Evolutionary conservation across 176 grass and related monocot genomes (phyloP).

Genomic region (Areca catechu): DNA sequence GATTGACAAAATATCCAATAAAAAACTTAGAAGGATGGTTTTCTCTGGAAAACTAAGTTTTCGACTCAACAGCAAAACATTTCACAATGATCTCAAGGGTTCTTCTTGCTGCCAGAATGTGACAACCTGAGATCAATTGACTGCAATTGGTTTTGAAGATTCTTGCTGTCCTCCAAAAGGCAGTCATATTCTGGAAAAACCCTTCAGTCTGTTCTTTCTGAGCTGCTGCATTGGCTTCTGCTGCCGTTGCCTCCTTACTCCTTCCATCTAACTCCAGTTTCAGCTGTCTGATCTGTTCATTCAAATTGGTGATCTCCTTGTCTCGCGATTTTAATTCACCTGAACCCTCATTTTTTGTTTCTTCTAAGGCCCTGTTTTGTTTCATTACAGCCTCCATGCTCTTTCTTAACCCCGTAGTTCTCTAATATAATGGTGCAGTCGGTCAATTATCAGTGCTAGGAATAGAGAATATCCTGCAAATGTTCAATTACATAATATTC

Average conservation of each 20-base stretch:
- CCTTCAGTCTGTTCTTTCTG: slow-evolving; percentile 66
- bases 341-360: slow-evolving; percentile 35
- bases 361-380: slow-evolving; percentile 51
- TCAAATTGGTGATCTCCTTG: slow-evolving; percentile 40
- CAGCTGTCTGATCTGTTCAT: slow-evolving; percentile 39
- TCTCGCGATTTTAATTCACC: slow-evolving; percentile 39
- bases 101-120: slow-evolving; percentile 58
- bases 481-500: not conserved
- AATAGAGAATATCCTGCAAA: slow-evolving; percentile 71
- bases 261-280: slow-evolving; percentile 36
- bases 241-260: slow-evolving; percentile 42
- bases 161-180: slow-evolving; percentile 56
- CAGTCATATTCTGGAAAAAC: slow-evolving; percentile 59
- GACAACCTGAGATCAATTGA: slow-evolving; percentile 41
- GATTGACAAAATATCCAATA: too few relatives aligned
- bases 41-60: too few relatives aligned
- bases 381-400: slow-evolving; percentile 52
- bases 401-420: slow-evolving; percentile 50
- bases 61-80: too few relatives aligned
- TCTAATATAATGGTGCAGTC: slow-evolving; percentile 75
- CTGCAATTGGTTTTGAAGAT: slow-evolving; percentile 49
- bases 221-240: slow-evolving; percentile 36
- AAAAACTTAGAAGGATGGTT: too few relatives aligned
- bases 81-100: not conserved
- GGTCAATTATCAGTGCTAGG: slow-evolving; percentile 61